phyloP scores from a whole-genome alignment of 75 land plant species.

The Adiantum capillusveneris region DNA sequence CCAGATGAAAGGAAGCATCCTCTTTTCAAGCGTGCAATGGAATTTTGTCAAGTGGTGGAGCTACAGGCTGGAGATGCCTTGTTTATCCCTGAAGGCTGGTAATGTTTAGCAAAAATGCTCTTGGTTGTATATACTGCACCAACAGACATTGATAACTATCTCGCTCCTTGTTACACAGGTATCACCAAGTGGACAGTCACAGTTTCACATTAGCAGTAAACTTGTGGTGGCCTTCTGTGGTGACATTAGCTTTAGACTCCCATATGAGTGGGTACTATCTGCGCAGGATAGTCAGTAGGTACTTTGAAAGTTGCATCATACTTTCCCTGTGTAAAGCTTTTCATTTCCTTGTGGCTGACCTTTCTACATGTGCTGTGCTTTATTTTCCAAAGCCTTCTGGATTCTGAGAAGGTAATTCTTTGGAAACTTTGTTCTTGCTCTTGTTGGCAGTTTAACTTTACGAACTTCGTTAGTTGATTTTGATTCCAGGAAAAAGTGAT shows the following conservation, averaged over 20 bases:
- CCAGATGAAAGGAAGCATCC: constrained; percentile 61
- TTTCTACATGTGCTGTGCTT: not conserved
- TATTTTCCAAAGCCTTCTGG: constrained; percentile 15
- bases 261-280: constrained; percentile 96
- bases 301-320: not conserved
- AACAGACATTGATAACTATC: too few species aligned
- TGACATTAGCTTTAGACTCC: constrained; percentile 42
- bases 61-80: constrained; percentile 85
- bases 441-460: too few species aligned
- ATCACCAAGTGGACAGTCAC: constrained; percentile 92
- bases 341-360: not conserved
- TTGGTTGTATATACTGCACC: too few species aligned
- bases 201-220: constrained; percentile 84
- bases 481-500: too few species aligned
- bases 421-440: not conserved
- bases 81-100: constrained; percentile 99
- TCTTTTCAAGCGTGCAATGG: constrained; percentile 38
- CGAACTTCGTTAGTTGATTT: too few species aligned
- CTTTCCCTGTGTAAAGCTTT: not conserved
- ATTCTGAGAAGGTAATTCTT: constrained; percentile 19
- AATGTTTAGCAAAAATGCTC: too few species aligned
- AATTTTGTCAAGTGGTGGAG: constrained; percentile 44
- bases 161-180: constrained; percentile 37
- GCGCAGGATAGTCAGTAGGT: constrained; percentile 79
- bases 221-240: constrained; percentile 84